These are phyloP conservation scores for Rutidosis leptorrhynchoides DNA, from an alignment of 129 eudicot species.

Conservation along the genomic window DNA sequence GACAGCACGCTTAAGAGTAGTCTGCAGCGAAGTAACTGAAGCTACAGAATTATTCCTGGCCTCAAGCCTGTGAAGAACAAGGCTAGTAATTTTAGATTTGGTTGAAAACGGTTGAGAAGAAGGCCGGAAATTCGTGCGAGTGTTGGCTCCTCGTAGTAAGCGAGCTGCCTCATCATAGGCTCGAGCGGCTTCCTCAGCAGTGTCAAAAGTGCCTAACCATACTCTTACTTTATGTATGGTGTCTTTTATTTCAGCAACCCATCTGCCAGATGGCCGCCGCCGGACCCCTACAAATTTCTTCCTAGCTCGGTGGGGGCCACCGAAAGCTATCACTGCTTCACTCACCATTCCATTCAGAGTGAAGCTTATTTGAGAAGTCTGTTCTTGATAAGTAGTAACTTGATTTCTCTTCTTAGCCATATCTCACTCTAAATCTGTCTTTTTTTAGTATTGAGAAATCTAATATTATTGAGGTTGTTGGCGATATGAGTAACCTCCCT, in stretches of 20 bases:
- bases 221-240: constrained; percentile 78
- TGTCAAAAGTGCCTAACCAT: constrained; percentile 82
- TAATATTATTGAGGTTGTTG: not conserved
- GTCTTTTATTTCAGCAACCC: constrained; percentile 88
- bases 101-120: constrained; percentile 44
- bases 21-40: constrained; percentile 21
- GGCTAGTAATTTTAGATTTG: constrained; percentile 54
- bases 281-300: constrained; percentile 73
- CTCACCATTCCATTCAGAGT: constrained; percentile 46
- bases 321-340: constrained; percentile 40
- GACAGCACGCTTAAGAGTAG: constrained; percentile 8
- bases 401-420: constrained; percentile 72
- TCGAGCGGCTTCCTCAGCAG: constrained; percentile 86
- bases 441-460: constrained; percentile 1
- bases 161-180: constrained; percentile 91
- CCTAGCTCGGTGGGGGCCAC: constrained; percentile 44
- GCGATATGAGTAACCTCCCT: constrained; percentile 4
- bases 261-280: constrained; percentile 77
- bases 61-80: constrained; percentile 65
- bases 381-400: constrained; percentile 32
- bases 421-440: not conserved
- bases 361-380: constrained; percentile 24
- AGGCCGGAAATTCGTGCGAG: constrained; percentile 83
- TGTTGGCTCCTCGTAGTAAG: constrained; percentile 70
- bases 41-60: constrained; percentile 49